Percentiles rank a stretch among this genome's conserved stretches.
Evolutionary conservation across 495 filamentous ascomycete species (phyloP).

Genomic region (Trypethelium eluteriae): DNA sequence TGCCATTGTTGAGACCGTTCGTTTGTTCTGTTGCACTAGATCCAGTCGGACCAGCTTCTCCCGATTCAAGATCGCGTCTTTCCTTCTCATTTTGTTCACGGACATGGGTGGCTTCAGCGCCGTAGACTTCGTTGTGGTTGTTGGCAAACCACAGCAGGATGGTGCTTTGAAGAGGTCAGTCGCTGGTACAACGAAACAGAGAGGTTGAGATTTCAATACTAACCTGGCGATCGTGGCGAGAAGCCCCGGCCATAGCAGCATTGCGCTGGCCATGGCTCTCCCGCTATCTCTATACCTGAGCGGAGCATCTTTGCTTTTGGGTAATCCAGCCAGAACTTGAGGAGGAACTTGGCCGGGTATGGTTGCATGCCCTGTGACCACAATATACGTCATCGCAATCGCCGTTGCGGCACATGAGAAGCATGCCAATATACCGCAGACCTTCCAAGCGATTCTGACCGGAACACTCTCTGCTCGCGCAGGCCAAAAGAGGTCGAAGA

Average conservation of each 20-base stretch:
- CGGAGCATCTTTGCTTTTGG: constrained; percentile 28
- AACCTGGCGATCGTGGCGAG: neutral
- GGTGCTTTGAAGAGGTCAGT: neutral
- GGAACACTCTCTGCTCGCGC: constrained; percentile 40
- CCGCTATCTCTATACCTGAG: constrained; percentile 37
- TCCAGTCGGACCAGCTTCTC: neutral
- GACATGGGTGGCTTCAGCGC: constrained; percentile 6
- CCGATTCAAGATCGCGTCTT: neutral
- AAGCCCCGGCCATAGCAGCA: constrained; percentile 34
- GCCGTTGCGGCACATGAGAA: constrained; percentile 39
- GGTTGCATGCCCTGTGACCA: constrained; percentile 30
- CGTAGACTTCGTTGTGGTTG: constrained; percentile 9
- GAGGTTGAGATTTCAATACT: neutral
- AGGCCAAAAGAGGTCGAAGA: constrained; percentile 50
- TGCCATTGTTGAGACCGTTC: neutral
- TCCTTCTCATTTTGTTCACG: constrained; percentile 6
- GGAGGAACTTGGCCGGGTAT: constrained; percentile 21
- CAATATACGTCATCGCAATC: constrained; percentile 41
- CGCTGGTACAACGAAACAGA: neutral
- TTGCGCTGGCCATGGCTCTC: constrained; percentile 37
- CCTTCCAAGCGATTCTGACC: constrained; percentile 44
- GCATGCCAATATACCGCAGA: constrained; percentile 39
- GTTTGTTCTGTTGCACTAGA: neutral
- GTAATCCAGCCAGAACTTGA: constrained; percentile 15
- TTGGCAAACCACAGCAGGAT: constrained; percentile 9